Conservation (phyloP, 257 asterid species). For the Dorcoceras hygrometricum region DNA sequence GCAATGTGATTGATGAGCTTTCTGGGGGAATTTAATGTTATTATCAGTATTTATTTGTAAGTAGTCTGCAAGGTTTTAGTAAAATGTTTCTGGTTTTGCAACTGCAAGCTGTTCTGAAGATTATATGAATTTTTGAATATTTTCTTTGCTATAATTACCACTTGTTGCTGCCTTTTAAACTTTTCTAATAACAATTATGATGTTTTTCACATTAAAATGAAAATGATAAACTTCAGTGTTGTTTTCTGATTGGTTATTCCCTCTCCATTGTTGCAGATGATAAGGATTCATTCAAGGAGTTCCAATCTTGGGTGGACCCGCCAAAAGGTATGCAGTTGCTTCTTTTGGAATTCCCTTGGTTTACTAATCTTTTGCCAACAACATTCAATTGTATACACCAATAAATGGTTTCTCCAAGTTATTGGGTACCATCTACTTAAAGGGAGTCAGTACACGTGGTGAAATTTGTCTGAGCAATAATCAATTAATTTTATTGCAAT, state of each 20-base stretch:
- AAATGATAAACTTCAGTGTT: slow-evolving; percentile 11
- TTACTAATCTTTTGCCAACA: slow-evolving; percentile 7
- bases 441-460: slow-evolving; percentile 2
- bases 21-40: slow-evolving; percentile 1
- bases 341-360: slow-evolving; percentile 7
- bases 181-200: neutral
- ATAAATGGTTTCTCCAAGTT: neutral
- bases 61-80: neutral
- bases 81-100: neutral
- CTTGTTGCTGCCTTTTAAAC: neutral
- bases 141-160: too few relatives aligned
- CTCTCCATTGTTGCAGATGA: slow-evolving; percentile 36
- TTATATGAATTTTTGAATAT: too few relatives aligned
- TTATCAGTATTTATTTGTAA: neutral
- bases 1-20: slow-evolving; percentile 15
- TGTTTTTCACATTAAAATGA: neutral
- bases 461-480: too few relatives aligned
- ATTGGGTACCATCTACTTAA: neutral
- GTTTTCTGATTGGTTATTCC: slow-evolving; percentile 19
- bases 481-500: slow-evolving; percentile 10
- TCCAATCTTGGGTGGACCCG: slow-evolving; percentile 85
- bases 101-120: too few relatives aligned
- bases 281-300: slow-evolving; percentile 84
- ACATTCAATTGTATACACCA: slow-evolving; percentile 15
- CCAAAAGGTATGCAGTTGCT: slow-evolving; percentile 64